These are phyloP conservation scores for Oropetium thomaeum DNA, from an alignment of 176 grass and related monocot genomes.

Conservation along the genomic window DNA sequence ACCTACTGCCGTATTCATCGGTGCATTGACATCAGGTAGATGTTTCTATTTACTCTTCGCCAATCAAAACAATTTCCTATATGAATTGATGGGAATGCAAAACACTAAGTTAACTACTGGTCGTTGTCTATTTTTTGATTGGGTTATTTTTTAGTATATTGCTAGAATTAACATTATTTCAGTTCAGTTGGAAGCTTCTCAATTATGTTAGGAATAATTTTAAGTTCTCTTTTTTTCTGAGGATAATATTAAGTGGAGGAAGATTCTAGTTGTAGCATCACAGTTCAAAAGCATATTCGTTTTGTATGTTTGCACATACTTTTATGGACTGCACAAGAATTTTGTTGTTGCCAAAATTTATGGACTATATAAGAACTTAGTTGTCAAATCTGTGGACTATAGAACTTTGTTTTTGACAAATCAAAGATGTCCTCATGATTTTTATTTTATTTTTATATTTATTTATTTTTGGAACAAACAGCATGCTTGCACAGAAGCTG, in stretches of 20 bases:
- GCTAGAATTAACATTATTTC: too few relatives aligned
- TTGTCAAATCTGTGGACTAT: not conserved
- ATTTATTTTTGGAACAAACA: constrained; percentile 46
- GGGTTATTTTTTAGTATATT: not conserved
- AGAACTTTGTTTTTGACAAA: not conserved
- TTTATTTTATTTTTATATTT: too few relatives aligned
- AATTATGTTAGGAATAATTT: not conserved
- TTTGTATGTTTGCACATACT: not conserved
- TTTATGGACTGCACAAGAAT: not conserved
- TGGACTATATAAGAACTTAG: not conserved
- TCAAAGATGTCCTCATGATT: not conserved
- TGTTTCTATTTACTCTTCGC: not conserved
- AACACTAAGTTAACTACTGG: not conserved
- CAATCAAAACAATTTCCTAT: not conserved
- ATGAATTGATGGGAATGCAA: not conserved
- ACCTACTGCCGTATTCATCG: constrained; percentile 88
- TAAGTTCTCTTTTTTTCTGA: not conserved
- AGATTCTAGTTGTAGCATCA: not conserved
- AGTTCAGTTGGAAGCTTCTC: not conserved
- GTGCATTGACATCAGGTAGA: constrained; percentile 80
- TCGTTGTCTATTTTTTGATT: not conserved
- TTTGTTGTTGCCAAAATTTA: not conserved
- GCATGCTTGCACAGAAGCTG: constrained; percentile 73
- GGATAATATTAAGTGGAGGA: not conserved
- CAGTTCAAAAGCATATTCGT: not conserved